Percentiles rank a stretch among this genome's conserved stretches.
These are phyloP conservation scores for Murraya koenigii DNA, from an alignment of 345 rosid species.

Conservation along the genomic window DNA sequence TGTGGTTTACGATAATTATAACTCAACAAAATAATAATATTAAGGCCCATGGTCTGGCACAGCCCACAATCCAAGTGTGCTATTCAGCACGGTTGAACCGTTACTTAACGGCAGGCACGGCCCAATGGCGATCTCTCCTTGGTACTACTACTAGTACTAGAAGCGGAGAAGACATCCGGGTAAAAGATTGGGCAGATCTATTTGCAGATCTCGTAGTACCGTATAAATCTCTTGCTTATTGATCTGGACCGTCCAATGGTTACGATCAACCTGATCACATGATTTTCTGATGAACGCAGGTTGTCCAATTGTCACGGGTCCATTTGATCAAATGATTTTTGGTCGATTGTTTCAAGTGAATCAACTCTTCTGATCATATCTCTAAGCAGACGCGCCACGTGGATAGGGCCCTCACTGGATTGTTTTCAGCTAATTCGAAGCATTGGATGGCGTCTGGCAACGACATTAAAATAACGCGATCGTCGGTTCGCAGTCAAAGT, in stretches of 20 bases:
- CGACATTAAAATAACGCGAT: too few species aligned
- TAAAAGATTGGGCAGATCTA: constrained; percentile 14
- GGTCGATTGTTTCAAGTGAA: not conserved
- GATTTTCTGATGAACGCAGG: not conserved
- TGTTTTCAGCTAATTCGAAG: not conserved
- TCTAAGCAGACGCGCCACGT: not conserved
- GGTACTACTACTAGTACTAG: too few species aligned
- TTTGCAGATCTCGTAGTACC: constrained; percentile 11
- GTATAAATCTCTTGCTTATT: not conserved
- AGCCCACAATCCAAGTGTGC: too few species aligned
- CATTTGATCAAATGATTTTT: not conserved
- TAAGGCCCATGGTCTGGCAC: too few species aligned
- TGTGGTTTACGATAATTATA: too few species aligned
- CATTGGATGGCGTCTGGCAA: not conserved
- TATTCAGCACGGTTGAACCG: too few species aligned
- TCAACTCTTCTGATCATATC: not conserved
- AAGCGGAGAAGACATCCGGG: not conserved
- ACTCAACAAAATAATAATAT: too few species aligned
- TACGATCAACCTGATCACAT: not conserved
- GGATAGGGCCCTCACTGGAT: not conserved
- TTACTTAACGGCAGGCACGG: too few species aligned
- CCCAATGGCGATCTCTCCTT: too few species aligned
- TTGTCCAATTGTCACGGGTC: not conserved
- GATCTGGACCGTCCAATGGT: constrained; percentile 7
- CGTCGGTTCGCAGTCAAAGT: not conserved